phyloP scores from a whole-genome alignment of 306 rosid species.

The Malus orientalis region DNA sequence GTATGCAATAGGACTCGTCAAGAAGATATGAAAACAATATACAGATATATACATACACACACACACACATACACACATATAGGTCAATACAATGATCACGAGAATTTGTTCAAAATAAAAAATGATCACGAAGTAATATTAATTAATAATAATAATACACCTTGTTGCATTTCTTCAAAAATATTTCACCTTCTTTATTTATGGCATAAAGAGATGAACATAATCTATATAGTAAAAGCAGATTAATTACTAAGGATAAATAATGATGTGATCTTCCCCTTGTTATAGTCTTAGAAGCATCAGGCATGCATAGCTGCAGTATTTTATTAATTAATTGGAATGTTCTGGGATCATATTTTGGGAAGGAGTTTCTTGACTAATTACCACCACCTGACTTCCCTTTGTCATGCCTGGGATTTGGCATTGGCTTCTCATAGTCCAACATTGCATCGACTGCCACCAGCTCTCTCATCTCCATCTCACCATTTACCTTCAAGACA shows the following conservation, averaged over 20 bases:
- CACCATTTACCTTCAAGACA: neutral
- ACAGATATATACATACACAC: neutral
- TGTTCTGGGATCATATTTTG: neutral
- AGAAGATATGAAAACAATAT: neutral
- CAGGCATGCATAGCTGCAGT: neutral
- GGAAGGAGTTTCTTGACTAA: neutral
- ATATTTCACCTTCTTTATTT: neutral
- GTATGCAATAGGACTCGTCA: neutral
- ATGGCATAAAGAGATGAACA: neutral
- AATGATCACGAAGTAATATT: neutral
- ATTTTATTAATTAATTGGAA: neutral
- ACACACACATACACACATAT: neutral
- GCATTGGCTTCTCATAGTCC: constrained; percentile 8
- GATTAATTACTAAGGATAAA: neutral
- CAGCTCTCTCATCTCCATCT: constrained; percentile 8
- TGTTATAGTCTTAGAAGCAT: neutral
- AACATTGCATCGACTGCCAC: neutral
- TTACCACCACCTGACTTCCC: constrained; percentile 13
- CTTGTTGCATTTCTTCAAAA: neutral
- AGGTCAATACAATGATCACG: neutral
- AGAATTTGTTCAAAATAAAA: neutral
- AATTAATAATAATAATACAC: neutral
- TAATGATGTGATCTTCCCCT: neutral
- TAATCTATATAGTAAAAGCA: neutral
- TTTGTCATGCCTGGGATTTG: constrained; percentile 16